These are phyloP conservation scores for Fonsecaea pugnacius DNA, from an alignment of 2,329 filamentous ascomycete genomes.

Conservation along the genomic window DNA sequence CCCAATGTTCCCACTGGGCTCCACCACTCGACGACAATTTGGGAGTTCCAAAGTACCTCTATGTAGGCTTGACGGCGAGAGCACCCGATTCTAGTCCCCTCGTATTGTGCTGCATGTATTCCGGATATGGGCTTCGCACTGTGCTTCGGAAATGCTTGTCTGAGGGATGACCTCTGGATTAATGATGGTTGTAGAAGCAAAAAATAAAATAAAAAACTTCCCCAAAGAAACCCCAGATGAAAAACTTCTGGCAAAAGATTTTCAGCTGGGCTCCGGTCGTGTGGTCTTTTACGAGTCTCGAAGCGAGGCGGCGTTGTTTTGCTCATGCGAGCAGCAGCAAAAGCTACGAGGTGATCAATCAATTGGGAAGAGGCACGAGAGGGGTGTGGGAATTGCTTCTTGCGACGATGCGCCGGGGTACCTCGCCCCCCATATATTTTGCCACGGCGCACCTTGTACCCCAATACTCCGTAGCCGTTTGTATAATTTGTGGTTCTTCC, in stretches of 20 bases:
- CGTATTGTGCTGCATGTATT: not conserved
- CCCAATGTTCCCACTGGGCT: slow-evolving; percentile 1
- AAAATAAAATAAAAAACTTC: not conserved
- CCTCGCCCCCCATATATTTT: slow-evolving; percentile 22
- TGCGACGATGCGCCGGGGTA: slow-evolving; percentile 12
- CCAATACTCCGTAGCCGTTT: slow-evolving; percentile 1
- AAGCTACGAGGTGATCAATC: not conserved
- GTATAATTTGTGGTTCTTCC: not conserved
- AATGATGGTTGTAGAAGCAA: not conserved
- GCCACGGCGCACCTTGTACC: slow-evolving; percentile 17
- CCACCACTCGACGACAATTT: slow-evolving; percentile 6
- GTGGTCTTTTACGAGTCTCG: not conserved
- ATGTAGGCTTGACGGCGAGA: slow-evolving; percentile 11
- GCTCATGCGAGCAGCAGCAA: slow-evolving; percentile 13
- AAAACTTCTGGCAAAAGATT: not conserved
- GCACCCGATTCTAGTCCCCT: slow-evolving; percentile 9
- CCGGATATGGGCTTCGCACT: not conserved
- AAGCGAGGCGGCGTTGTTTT: not conserved
- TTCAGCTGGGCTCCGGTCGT: not conserved
- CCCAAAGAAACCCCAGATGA: not conserved
- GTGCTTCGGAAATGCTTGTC: not conserved
- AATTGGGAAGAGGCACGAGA: not conserved
- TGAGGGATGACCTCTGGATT: not conserved
- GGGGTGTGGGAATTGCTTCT: slow-evolving; percentile 11
- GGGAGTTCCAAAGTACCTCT: not conserved